These are phyloP conservation scores for Ajuga chamaepitys DNA, from an alignment of 257 asterid species.

Conservation along the genomic window DNA sequence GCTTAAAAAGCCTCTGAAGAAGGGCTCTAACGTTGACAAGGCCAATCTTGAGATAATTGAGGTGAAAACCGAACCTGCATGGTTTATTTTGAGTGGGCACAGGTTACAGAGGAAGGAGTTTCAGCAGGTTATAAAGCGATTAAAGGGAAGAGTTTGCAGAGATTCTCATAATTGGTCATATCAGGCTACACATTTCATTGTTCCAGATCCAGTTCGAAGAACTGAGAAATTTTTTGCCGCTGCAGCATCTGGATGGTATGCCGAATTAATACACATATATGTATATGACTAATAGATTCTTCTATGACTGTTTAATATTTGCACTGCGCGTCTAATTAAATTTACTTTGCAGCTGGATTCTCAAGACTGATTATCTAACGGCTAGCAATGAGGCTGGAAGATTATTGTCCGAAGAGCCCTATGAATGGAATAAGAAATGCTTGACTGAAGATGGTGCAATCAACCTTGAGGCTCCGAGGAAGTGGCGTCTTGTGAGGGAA, in stretches of 20 bases:
- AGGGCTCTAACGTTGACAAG: conserved; percentile 9
- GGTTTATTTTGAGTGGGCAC: conserved; percentile 83
- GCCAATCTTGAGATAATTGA: background rate
- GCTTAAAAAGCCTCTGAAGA: conserved; percentile 17
- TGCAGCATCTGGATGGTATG: conserved; percentile 95
- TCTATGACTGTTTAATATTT: background rate
- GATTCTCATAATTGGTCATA: conserved; percentile 95
- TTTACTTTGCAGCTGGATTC: conserved; percentile 75
- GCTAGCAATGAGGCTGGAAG: conserved; percentile 77
- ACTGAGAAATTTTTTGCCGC: conserved; percentile 96
- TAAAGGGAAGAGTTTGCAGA: conserved; percentile 74
- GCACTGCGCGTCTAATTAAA: background rate
- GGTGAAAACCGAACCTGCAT: conserved; percentile 36
- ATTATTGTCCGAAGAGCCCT: conserved; percentile 66
- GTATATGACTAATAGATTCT: background rate
- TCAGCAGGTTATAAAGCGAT: conserved; percentile 55
- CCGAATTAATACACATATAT: no score
- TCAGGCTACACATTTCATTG: conserved; percentile 89
- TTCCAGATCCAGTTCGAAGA: conserved; percentile 80
- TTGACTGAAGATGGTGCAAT: conserved; percentile 86
- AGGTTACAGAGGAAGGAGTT: conserved; percentile 78
- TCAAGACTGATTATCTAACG: conserved; percentile 73
- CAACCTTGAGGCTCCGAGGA: conserved; percentile 90
- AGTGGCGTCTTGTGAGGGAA: conserved; percentile 83
- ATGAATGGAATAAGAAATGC: conserved; percentile 77